Base-by-base conservation (phyloP, 306 rosid species). In the Cajanus cajan region DNA sequence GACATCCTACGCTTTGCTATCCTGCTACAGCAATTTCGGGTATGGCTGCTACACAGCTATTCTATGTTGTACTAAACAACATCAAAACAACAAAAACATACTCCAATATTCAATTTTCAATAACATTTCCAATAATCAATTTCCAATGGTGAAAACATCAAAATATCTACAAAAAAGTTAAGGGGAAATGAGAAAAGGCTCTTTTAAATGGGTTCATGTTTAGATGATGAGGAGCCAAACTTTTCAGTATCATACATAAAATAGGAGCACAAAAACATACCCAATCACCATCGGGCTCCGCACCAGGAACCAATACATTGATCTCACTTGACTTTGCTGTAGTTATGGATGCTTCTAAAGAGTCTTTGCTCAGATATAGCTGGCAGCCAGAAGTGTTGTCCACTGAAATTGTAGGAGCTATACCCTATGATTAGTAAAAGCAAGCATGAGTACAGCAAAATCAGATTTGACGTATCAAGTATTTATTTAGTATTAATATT, bases 271-370 rank as follows among this genome's bases (percentile, higher is more conserved):
- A 65, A 75, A 77, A 81, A 82, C 91, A 47, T 91, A 95, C 99
- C 99, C 97, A 95, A 82, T 95, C 98, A 88, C 83, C 91, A 72
- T 91, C 84, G 54, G 98, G 86, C 78, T 69, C 88, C 50, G 83
- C 81, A 61, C 90, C 92, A 52, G 98, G 99, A 67, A 95, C 97
- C 89, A 95, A 66, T 43, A 95, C 89, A 84, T 95, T 95, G 83
- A 95, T 87, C 92, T 93, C 99, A 73, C 99, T 93, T 48, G 99
- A 90, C 88, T 95, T 95, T 33, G 99, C 98, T 71, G 99, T 87
- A 65, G 98, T 91, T 81, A 95, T 79, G 78, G 99, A 89, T 54
- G 92, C 73, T 71, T 77, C 88, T 71, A 95, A 82, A 76, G 99
- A 88, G 74, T 93, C 96, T 81, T 90, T 93, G 90, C 96, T 90